Percentiles rank a stretch among this genome's conserved stretches.
Evolutionary conservation across 208 protist species (phyloP).

Genomic region (Histomonas meleagridis): DNA sequence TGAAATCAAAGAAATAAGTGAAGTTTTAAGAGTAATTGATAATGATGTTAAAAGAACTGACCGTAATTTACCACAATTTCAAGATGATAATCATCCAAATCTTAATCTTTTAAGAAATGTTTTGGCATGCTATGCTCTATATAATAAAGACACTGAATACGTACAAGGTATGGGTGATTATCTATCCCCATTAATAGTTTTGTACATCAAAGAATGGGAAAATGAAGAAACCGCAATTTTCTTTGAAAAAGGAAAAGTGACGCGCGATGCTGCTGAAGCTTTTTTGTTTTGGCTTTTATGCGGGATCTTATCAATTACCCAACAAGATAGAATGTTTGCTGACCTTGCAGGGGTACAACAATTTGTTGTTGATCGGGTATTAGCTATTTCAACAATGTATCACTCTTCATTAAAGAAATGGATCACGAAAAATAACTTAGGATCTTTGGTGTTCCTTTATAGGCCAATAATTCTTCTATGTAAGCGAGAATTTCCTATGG

Average conservation of each 20-base stretch:
- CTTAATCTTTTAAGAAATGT: not conserved
- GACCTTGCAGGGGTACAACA: not conserved
- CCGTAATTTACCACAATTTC: not conserved
- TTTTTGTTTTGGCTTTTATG: not conserved
- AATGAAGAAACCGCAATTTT: not conserved
- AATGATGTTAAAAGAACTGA: not conserved
- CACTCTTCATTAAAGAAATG: not conserved
- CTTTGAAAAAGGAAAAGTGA: not conserved
- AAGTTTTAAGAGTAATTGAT: not conserved
- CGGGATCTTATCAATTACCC: not conserved
- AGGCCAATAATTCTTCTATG: not conserved
- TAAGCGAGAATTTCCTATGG: not conserved
- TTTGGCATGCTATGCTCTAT: not conserved
- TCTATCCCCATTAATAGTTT: not conserved
- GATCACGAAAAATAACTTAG: not conserved
- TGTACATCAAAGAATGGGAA: not conserved
- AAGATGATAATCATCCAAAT: not conserved
- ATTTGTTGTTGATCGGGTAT: not conserved
- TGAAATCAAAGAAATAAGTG: not conserved
- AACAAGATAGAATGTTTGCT: slow-evolving; percentile 27
- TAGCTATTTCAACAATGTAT: not conserved
- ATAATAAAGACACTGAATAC: not conserved
- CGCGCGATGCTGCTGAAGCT: not conserved
- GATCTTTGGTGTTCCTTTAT: not conserved
- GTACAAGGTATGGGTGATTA: slow-evolving; percentile 26